Evolutionary conservation across 768 basidiomycete genomes (phyloP).

Genomic region (Coprinopsis sp.): DNA sequence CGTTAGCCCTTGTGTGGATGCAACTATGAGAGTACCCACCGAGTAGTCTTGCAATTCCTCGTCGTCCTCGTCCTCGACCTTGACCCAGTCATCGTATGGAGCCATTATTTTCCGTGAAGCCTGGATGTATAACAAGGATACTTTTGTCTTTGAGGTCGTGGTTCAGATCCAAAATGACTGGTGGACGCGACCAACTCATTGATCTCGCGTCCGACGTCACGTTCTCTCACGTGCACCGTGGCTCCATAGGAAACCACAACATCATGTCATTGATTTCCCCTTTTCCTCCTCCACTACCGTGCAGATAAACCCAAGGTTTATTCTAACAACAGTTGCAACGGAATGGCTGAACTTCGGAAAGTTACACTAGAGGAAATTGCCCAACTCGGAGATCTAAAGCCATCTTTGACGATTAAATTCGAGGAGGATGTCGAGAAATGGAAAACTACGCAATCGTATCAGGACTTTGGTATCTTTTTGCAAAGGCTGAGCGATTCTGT

Average conservation of each 20-base stretch:
- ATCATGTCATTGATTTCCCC: too few relatives aligned
- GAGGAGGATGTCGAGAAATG: slow-evolving; percentile 73
- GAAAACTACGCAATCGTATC: slow-evolving; percentile 66
- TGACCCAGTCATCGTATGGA: slow-evolving; percentile 78
- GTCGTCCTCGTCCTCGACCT: slow-evolving; percentile 74
- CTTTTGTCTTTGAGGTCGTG: neutral
- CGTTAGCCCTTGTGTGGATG: slow-evolving; percentile 8
- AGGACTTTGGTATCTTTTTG: slow-evolving; percentile 71
- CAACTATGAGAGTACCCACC: slow-evolving; percentile 43
- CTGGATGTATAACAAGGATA: slow-evolving; percentile 1
- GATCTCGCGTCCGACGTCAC: slow-evolving; percentile 9
- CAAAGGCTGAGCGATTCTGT: slow-evolving; percentile 75
- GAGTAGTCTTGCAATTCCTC: slow-evolving; percentile 73
- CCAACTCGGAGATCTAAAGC: slow-evolving; percentile 22
- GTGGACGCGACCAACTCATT: neutral
- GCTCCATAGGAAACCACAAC: slow-evolving; percentile 1
- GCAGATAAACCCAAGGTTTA: too few relatives aligned
- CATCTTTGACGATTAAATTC: slow-evolving; percentile 57
- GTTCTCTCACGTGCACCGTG: slow-evolving; percentile 5
- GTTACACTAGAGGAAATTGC: slow-evolving; percentile 14
- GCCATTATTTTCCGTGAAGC: slow-evolving; percentile 39
- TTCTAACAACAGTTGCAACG: neutral
- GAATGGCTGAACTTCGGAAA: neutral
- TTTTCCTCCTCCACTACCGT: too few relatives aligned
- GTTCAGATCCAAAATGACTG: neutral